A percentile compares a stretch with the other conserved stretches of the same genome.
These are phyloP conservation scores for Kazachstania martiniae DNA, from an alignment of 805 yeast species.

Conservation along the genomic window DNA sequence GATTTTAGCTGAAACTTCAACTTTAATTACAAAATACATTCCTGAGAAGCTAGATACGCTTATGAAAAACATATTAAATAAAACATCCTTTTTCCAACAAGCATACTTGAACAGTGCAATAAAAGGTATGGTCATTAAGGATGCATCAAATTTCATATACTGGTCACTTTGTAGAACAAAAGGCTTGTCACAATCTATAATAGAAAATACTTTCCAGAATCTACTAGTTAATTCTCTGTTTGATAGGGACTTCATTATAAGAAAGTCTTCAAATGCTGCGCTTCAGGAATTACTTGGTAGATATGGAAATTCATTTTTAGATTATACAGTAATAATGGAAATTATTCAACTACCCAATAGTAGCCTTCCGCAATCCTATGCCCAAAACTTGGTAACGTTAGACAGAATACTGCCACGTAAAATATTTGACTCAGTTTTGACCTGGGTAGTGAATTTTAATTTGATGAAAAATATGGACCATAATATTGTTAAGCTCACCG, in stretches of 20 bases:
- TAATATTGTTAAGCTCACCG: conserved; percentile 6
- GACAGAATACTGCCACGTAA: conserved; percentile 8
- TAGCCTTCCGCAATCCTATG: conserved; percentile 32
- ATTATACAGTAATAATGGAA: conserved; percentile 24
- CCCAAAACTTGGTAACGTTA: conserved; percentile 26
- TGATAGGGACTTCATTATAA: conserved; percentile 62
- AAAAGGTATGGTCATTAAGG: conserved; percentile 63
- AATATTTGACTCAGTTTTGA: conserved; percentile 10
- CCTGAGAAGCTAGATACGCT: conserved; percentile 1
- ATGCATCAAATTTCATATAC: conserved; percentile 72
- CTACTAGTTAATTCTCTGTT: conserved; percentile 47
- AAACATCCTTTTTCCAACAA: conserved; percentile 48
- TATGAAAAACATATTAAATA: conserved; percentile 28
- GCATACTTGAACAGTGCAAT: conserved; percentile 35
- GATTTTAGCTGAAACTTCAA: conserved; percentile 26
- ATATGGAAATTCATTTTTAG: conserved; percentile 31
- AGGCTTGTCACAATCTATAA: conserved; percentile 4
- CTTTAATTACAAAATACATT: conserved; percentile 9
- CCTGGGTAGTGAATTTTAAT: conserved; percentile 15
- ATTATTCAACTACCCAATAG: conserved; percentile 55
- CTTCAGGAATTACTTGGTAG: conserved; percentile 80
- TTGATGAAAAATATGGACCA: conserved; percentile 13
- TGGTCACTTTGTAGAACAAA: conserved; percentile 57
- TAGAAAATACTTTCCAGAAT: conserved; percentile 20
- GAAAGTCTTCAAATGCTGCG: conserved; percentile 81